A percentile compares a stretch with the other conserved stretches of the same genome.
Conservation (phyloP, 257 asterid genomes). For the Solanum lycopersicoides region DNA sequence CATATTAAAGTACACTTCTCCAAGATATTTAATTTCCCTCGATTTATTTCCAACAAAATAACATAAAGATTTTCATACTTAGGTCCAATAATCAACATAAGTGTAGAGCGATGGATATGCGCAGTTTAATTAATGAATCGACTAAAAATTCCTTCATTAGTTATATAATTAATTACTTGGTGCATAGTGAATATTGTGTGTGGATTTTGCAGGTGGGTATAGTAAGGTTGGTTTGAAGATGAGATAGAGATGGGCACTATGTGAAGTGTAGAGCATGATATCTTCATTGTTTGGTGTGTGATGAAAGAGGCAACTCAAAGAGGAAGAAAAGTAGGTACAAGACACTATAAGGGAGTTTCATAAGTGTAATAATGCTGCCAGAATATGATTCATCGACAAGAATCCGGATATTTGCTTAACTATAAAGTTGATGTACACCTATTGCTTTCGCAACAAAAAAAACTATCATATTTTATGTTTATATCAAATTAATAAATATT, state of each 20-base stretch:
- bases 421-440: constrained; percentile 35
- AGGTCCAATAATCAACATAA: not conserved
- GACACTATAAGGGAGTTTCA: constrained; percentile 24
- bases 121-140: not conserved
- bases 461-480: not conserved
- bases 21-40: not conserved
- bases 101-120: not conserved
- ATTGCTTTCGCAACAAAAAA: not conserved
- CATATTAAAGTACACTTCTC: not conserved
- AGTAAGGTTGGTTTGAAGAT: constrained; percentile 21
- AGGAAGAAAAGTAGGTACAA: constrained; percentile 28
- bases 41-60: not conserved
- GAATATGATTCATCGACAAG: constrained; percentile 35
- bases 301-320: constrained; percentile 3
- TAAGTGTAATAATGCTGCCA: constrained; percentile 32
- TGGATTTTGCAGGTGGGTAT: not conserved
- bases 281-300: constrained; percentile 17
- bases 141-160: not conserved
- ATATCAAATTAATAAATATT: not conserved
- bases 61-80: not conserved
- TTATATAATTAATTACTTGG: not conserved
- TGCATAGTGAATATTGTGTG: not conserved
- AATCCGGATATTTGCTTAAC: constrained; percentile 47
- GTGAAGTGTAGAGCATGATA: constrained; percentile 1
- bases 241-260: constrained; percentile 31